A percentile compares a stretch with the other conserved stretches of the same genome.
Evolutionary conservation across 306 rosid genomes (phyloP).

Genomic region (Acacia confusa): DNA sequence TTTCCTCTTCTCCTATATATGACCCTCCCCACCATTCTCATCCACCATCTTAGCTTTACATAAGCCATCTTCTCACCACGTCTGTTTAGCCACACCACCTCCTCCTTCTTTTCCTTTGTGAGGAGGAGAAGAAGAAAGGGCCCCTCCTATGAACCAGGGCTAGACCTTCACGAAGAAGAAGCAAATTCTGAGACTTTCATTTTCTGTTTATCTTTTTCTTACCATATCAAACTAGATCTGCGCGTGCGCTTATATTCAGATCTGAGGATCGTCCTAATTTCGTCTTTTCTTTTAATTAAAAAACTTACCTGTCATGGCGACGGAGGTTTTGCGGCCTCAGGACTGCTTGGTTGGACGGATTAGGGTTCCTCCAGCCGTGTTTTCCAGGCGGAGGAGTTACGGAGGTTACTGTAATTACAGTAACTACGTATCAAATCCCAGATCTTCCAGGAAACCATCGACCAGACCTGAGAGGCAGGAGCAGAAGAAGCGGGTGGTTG

Average conservation of each 20-base stretch:
- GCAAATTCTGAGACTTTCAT: no score
- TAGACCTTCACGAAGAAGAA: not conserved
- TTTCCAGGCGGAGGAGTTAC: conserved; percentile 50
- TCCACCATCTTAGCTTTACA: not conserved
- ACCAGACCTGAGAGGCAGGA: conserved; percentile 44
- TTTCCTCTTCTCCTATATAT: conserved; percentile 37
- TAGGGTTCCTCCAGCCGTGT: conserved; percentile 40
- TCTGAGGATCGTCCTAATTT: no score
- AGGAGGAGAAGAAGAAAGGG: conserved; percentile 25
- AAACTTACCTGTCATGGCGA: conserved; percentile 52
- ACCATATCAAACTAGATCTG: no score
- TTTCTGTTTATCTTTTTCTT: no score
- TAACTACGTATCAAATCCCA: conserved; percentile 30
- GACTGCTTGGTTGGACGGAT: conserved; percentile 58
- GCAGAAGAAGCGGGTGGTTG: conserved; percentile 39
- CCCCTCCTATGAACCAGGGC: not conserved
- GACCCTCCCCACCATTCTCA: not conserved
- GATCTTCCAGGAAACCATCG: conserved; percentile 44
- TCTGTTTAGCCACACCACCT: not conserved
- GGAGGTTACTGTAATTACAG: conserved; percentile 27
- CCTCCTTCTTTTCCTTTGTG: conserved; percentile 25
- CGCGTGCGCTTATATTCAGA: no score
- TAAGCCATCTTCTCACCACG: not conserved
- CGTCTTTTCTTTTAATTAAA: no score
- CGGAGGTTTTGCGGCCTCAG: conserved; percentile 78